These are phyloP conservation scores for Acacia concinna DNA, from an alignment of 331 rosid genomes.

Conservation along the genomic window DNA sequence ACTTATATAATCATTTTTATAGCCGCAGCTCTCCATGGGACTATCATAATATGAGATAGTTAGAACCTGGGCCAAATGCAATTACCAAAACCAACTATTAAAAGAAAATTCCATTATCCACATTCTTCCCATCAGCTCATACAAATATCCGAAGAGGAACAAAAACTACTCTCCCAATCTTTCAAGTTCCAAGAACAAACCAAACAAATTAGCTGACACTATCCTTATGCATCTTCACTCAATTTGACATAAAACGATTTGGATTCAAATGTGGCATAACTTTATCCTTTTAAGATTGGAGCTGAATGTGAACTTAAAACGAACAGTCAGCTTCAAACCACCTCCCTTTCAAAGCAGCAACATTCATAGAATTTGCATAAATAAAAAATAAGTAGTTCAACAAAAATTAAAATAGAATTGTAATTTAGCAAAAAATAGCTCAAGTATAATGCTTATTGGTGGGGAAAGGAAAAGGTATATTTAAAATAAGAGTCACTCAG, in stretches of 20 bases:
- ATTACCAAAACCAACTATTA: not conserved
- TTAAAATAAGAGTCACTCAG: not conserved
- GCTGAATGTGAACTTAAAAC: not conserved
- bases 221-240: not conserved
- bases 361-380: not conserved
- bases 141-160: not conserved
- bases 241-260: not conserved
- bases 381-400: not conserved
- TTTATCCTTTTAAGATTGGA: not conserved
- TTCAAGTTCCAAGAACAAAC: conserved; percentile 1
- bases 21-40: not conserved
- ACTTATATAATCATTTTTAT: not conserved
- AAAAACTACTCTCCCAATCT: not conserved
- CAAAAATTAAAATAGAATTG: not conserved
- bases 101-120: not conserved
- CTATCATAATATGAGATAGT: not conserved
- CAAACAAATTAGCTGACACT: not conserved
- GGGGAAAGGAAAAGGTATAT: not conserved
- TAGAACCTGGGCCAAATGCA: not conserved
- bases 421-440: not conserved
- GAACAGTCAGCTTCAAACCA: not conserved
- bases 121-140: not conserved
- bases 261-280: not conserved
- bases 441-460: not conserved
- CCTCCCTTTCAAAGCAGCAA: not conserved